Evolutionary conservation across 1,139 yeast species (phyloP).

Genomic region (Keqinozyma sinolaborantium): DNA sequence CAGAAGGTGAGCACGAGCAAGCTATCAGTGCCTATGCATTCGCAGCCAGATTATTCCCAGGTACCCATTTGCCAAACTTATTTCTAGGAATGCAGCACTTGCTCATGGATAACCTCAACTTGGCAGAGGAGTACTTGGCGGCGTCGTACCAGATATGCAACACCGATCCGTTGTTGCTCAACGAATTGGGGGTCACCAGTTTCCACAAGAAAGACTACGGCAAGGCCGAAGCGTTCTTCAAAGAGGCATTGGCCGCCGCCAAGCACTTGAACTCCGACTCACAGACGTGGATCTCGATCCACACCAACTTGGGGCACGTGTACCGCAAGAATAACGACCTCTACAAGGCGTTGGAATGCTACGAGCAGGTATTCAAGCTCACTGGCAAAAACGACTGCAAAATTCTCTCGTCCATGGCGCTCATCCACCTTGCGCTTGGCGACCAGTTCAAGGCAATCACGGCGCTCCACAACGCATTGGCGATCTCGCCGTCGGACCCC

Average conservation of each 20-base stretch:
- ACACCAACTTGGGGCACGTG: conserved; percentile 88
- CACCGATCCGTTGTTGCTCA: conserved; percentile 79
- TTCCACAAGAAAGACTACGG: conserved; percentile 71
- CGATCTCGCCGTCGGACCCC: conserved; percentile 76
- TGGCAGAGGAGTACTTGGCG: conserved; percentile 83
- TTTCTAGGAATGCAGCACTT: conserved; percentile 96
- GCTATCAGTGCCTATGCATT: conserved; percentile 97
- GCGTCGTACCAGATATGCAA: conserved; percentile 78
- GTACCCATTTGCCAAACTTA: conserved; percentile 86
- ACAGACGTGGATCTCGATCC: conserved; percentile 82
- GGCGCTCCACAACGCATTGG: conserved; percentile 75
- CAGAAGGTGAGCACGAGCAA: conserved; percentile 98
- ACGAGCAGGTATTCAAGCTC: conserved; percentile 69
- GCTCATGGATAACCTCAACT: conserved; percentile 74
- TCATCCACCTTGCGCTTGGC: conserved; percentile 72
- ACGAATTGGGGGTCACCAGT: conserved; percentile 87
- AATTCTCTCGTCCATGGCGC: conserved; percentile 78
- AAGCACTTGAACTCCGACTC: conserved; percentile 71
- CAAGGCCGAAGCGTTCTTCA: conserved; percentile 69
- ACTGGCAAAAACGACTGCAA: conserved; percentile 70
- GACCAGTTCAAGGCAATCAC: conserved; percentile 67
- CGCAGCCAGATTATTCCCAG: conserved; percentile 91
- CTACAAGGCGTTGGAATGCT: conserved; percentile 68
- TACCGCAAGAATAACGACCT: conserved; percentile 65
- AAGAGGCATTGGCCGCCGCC: conserved; percentile 71